Percentiles rank a stretch among this genome's conserved stretches.
Evolutionary conservation across 495 filamentous ascomycete species (phyloP).

Genomic region (Entonaema liquescens): DNA sequence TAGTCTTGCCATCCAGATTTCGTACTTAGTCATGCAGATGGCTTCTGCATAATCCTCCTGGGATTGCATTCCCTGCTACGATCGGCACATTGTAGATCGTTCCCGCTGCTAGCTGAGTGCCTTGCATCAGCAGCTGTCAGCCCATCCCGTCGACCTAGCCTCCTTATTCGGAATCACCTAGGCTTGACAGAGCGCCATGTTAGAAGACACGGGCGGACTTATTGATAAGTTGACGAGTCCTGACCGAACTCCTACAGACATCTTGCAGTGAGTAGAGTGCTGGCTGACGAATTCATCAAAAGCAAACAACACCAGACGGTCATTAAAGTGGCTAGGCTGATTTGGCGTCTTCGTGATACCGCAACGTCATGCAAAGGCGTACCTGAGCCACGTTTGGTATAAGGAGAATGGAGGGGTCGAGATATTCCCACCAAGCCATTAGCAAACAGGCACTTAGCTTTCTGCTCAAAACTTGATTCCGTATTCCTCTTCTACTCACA

Average conservation of each 20-base stretch:
- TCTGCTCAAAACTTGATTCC: background rate
- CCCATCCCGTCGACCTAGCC: background rate
- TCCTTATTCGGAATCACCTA: background rate
- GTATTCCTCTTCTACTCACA: background rate
- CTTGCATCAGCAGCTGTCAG: slow-evolving; percentile 17
- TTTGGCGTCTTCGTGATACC: background rate
- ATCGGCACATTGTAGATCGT: slow-evolving; percentile 26
- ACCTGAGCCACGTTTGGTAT: background rate
- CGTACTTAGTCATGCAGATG: background rate
- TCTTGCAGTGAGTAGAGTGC: too few relatives aligned
- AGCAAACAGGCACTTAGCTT: background rate
- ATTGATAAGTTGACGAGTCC: background rate
- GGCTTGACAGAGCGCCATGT: background rate
- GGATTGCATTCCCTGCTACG: slow-evolving; percentile 4
- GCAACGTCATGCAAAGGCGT: background rate
- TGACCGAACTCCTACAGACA: background rate
- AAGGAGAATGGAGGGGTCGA: background rate
- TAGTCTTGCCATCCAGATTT: background rate
- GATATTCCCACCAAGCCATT: background rate
- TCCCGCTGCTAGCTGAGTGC: slow-evolving; percentile 8
- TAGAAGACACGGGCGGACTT: background rate
- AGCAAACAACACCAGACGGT: background rate
- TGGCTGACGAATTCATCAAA: background rate
- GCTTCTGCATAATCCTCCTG: slow-evolving; percentile 16
- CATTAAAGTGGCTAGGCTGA: background rate